Evolutionary conservation across 2,329 filamentous ascomycete genomes (phyloP).

Genomic region (Westerdykella ornata): DNA sequence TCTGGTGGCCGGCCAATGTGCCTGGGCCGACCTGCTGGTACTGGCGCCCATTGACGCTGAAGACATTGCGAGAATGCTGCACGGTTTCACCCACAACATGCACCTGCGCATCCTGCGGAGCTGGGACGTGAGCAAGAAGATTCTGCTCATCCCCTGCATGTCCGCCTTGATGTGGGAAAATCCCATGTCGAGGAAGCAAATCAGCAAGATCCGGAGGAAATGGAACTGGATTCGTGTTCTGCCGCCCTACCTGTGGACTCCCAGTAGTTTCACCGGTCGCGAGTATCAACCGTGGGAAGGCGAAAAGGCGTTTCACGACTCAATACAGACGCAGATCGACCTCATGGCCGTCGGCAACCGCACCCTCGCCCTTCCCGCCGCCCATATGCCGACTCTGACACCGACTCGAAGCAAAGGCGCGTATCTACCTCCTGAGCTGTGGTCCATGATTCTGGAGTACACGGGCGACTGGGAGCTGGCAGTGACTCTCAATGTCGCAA

Average conservation of each 20-base stretch:
- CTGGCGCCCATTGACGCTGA: constrained; percentile 80
- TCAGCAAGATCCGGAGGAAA: constrained; percentile 73
- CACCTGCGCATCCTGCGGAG: constrained; percentile 73
- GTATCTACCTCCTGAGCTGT: constrained; percentile 72
- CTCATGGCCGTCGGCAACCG: constrained; percentile 68
- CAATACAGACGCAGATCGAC: constrained; percentile 71
- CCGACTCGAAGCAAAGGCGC: constrained; percentile 35
- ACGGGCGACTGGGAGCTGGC: constrained; percentile 88
- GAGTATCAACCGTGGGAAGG: constrained; percentile 49
- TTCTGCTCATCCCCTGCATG: constrained; percentile 83
- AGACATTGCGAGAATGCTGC: constrained; percentile 78
- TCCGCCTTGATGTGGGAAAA: constrained; percentile 84
- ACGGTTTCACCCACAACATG: constrained; percentile 73
- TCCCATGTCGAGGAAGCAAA: constrained; percentile 78
- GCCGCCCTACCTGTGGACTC: constrained; percentile 75
- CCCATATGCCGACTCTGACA: constrained; percentile 28
- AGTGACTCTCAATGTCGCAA: constrained; percentile 71
- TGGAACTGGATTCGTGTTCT: constrained; percentile 85
- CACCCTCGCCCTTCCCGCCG: constrained; percentile 41
- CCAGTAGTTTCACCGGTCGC: constrained; percentile 49
- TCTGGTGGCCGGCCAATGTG: constrained; percentile 62
- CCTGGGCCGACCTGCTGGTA: constrained; percentile 83
- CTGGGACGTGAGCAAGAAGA: constrained; percentile 81
- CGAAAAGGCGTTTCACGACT: constrained; percentile 64
- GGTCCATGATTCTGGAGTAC: constrained; percentile 79